These are phyloP conservation scores for Ascocoryne sarcoides DNA, from an alignment of 2,329 filamentous ascomycete genomes.

Conservation along the genomic window DNA sequence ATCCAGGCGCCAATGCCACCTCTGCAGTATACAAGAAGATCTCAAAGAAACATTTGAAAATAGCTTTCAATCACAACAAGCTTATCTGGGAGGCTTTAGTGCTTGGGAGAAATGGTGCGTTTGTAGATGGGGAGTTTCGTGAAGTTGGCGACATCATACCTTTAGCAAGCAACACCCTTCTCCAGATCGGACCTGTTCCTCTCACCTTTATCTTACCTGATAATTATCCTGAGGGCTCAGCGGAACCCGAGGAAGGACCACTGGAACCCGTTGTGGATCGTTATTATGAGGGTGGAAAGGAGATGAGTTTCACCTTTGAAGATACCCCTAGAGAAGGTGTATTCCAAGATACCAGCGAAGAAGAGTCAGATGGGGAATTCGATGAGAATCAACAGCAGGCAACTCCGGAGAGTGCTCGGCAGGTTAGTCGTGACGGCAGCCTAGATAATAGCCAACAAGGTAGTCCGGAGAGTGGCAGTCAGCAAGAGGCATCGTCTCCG, in stretches of 20 bases:
- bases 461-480: neutral
- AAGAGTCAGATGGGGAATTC: conserved; percentile 17
- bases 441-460: neutral
- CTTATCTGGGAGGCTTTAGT: conserved; percentile 55
- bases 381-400: neutral
- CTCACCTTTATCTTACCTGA: conserved; percentile 63
- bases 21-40: conserved; percentile 61
- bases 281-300: conserved; percentile 50
- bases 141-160: conserved; percentile 43
- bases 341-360: conserved; percentile 31
- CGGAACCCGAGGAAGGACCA: conserved; percentile 36
- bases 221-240: conserved; percentile 41
- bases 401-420: neutral
- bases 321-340: conserved; percentile 49
- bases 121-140: conserved; percentile 53
- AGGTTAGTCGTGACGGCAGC: neutral
- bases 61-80: conserved; percentile 56
- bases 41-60: conserved; percentile 64
- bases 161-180: conserved; percentile 54
- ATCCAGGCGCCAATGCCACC: conserved; percentile 51
- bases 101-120: conserved; percentile 56
- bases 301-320: conserved; percentile 69
- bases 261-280: conserved; percentile 37
- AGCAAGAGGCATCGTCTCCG: too few relatives aligned
- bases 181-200: conserved; percentile 63